phyloP scores from a whole-genome alignment of 805 yeast genomes.

The Metschnikowia borealis region DNA sequence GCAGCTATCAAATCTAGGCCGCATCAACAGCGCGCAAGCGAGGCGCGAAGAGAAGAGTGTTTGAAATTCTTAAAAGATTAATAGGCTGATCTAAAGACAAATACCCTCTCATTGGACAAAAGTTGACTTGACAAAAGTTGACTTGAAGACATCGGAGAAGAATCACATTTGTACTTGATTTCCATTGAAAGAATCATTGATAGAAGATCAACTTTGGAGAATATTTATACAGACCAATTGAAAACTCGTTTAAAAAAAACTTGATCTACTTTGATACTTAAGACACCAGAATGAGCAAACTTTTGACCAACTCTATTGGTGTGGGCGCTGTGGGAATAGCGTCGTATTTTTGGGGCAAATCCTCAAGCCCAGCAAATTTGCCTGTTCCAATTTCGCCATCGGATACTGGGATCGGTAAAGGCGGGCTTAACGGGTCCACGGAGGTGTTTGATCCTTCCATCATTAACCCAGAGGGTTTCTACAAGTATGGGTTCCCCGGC shows the following conservation, averaged over 20 bases:
- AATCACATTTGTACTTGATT: too few relatives aligned
- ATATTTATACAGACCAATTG: too few relatives aligned
- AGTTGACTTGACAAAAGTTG: too few relatives aligned
- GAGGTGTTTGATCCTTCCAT: constrained; percentile 27
- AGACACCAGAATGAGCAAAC: constrained; percentile 21
- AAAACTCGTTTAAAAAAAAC: too few relatives aligned
- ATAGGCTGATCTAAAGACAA: too few relatives aligned
- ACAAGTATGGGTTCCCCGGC: constrained; percentile 92
- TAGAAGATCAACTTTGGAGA: neutral
- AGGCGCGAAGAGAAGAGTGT: neutral
- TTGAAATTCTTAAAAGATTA: too few relatives aligned
- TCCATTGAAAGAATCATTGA: too few relatives aligned
- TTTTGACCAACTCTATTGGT: constrained; percentile 29
- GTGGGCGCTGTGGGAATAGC: constrained; percentile 37
- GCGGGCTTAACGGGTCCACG: constrained; percentile 1
- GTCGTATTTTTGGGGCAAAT: constrained; percentile 39
- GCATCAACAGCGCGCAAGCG: neutral
- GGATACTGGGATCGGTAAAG: constrained; percentile 8
- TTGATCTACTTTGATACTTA: too few relatives aligned
- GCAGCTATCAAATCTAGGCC: neutral
- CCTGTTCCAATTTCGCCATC: constrained; percentile 7
- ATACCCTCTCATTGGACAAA: too few relatives aligned
- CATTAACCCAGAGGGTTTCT: constrained; percentile 75
- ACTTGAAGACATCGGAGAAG: too few relatives aligned
- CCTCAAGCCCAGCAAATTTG: constrained; percentile 19